Evolutionary conservation across 2,329 filamentous ascomycete genomes (phyloP), one percentile per base, ranked within the genome.

Genomic region (Botrytis pseudocinerea): DNA sequence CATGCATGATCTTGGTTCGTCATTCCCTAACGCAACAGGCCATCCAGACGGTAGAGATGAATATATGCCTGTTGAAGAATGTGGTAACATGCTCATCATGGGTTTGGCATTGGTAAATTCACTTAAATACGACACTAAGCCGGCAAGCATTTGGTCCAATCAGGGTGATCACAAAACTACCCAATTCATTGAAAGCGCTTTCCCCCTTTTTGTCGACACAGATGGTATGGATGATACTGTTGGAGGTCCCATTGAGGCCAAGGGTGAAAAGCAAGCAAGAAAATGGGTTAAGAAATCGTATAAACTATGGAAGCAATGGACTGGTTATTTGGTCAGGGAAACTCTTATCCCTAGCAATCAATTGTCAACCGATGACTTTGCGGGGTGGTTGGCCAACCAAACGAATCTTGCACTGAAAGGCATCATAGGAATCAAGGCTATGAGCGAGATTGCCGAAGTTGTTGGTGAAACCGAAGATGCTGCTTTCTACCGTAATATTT

Each of bases 1-100:
- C 75, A 93, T 94, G 89, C 92, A 94, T 79, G 92, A 94, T 81
- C 84, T 94, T 40, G 92, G 92, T 1, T 81, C 87, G 0, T 89
- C 91, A 78, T 94, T 93, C 80, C 92, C 92, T 2, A 94, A 94
- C 77, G 86, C 91, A n/a, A 94, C 91, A 0, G 92, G 92, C 1
- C 92, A 94, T 79, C 82, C 86, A 42, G 88, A 90, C 79, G 89
- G 89, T 35, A 82, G 83, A 35, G 89, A 90, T 76, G 89, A 91
- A 78, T 90, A 91, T 77, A 90, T 91, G 89, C 89, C 89, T 0
- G 87, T 91, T 1, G 89, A 91, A 78, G 89, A 91, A 80, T 90
- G 88, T 78, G 89, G 89, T 28, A 88, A 91, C 76, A 90, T 93
- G 83, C 84, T 93, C 48, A 91, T 91, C 75, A 90, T 92, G 89